Base-by-base conservation (phyloP, 768 basidiomycete genomes). In the Tricholoma flavovirens region DNA sequence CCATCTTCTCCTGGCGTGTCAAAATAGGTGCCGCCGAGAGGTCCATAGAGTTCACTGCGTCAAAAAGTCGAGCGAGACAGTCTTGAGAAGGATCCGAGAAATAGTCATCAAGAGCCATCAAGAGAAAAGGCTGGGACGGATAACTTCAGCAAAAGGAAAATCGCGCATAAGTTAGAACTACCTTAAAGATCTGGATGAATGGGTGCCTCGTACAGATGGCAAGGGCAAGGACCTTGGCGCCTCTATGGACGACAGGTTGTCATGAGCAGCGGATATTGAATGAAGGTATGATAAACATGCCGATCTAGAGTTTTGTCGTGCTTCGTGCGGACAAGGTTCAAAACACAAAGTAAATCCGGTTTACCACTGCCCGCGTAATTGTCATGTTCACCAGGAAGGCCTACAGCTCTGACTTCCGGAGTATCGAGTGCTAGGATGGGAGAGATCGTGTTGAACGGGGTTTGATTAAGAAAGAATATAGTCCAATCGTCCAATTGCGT, bases 381-480 rank as follows among this genome's bases (percentile, higher is more conserved):
- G 43, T 58, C 62, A 17, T 65, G 71, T 22, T 75, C 73, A 9
- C 71, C 75, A 10, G 75, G 74, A 19, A 76, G 59, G 12, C 64
- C 66, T 35, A 68, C 62, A 43, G 71, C 63, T 50, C 69, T 73
- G 14, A 69, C 64, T 62, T 77, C 77, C 10, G 76, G 77, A 6
- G 80, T 83, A 62, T 88, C 88, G 60, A 88, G 73, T 1, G 89
- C 84, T 40, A 95, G 78, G 14, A 93, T 82, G 5, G 93, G 89
- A 1, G 86, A 82, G 60, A 96, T 91, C 15, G 86, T 87, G 66
- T 94, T 93, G 73, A 87, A 90, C 0, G 86, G 79, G 0, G 90
- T 93, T 72, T 98, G 97, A 67, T 98, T 98, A 56, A 99, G 82
- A 71, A 96, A 97, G 79, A 99, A 99, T 43, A 98, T 86, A 5